These are phyloP conservation scores for Colletotrichum caudatum DNA, from an alignment of 2,329 filamentous ascomycete genomes.

Conservation along the genomic window DNA sequence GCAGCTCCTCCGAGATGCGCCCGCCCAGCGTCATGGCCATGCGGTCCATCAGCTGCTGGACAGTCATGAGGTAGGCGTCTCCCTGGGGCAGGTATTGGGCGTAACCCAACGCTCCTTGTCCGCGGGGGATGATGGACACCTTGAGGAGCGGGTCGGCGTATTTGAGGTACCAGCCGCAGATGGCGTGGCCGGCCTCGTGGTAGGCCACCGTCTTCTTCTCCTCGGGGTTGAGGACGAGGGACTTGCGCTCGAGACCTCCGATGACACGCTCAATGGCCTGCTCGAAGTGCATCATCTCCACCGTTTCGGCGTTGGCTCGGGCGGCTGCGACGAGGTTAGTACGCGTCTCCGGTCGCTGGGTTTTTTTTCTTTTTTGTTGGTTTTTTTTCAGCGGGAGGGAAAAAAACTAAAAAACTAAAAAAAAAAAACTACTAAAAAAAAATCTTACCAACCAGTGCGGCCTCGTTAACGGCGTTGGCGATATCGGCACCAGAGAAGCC, in stretches of 20 bases:
- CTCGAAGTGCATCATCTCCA: constrained; percentile 93
- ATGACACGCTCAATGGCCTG: constrained; percentile 97
- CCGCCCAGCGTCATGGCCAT: constrained; percentile 99
- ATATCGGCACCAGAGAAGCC: constrained; percentile 98
- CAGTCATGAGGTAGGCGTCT: constrained; percentile 96
- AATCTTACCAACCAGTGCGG: constrained; percentile 96
- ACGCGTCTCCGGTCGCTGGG: constrained; percentile 21
- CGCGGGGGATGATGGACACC: constrained; percentile 97
- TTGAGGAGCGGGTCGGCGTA: constrained; percentile 98
- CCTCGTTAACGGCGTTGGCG: constrained; percentile 98
- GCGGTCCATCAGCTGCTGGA: constrained; percentile 96
- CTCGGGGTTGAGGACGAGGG: constrained; percentile 88
- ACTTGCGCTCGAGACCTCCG: constrained; percentile 97
- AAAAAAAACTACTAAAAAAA: too few species aligned
- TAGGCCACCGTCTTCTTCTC: constrained; percentile 98
- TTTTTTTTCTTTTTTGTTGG: too few species aligned
- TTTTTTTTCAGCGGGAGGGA: too few species aligned
- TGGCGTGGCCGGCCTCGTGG: constrained; percentile 97
- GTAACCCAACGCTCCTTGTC: constrained; percentile 92
- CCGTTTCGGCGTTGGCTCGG: constrained; percentile 80
- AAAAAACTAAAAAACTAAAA: too few species aligned
- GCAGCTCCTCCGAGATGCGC: constrained; percentile 93
- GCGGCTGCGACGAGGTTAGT: constrained; percentile 75
- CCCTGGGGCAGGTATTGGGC: constrained; percentile 94
- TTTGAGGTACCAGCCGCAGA: constrained; percentile 98